These are phyloP conservation scores for Ottelia alismoides DNA, from an alignment of 106 monocot species.

Conservation along the genomic window DNA sequence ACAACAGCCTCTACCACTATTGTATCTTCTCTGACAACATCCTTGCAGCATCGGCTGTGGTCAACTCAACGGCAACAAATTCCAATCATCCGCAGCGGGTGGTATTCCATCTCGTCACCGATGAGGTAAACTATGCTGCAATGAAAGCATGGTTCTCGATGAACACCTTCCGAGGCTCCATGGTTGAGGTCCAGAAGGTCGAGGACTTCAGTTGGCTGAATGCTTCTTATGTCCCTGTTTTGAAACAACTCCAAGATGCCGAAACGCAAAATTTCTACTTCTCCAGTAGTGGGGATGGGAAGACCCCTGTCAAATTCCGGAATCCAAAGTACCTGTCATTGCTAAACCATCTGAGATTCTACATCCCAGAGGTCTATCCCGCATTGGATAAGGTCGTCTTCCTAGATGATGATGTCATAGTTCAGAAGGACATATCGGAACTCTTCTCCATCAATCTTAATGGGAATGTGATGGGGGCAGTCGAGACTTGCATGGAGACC, in stretches of 20 bases:
- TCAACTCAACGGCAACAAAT: constrained; percentile 58
- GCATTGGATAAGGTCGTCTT: constrained; percentile 55
- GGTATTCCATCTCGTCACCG: constrained; percentile 77
- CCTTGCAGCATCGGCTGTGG: constrained; percentile 55
- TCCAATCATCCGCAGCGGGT: constrained; percentile 38
- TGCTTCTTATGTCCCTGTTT: constrained; percentile 71
- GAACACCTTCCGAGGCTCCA: constrained; percentile 48
- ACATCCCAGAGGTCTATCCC: constrained; percentile 74
- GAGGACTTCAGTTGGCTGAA: constrained; percentile 80
- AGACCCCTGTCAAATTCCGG: constrained; percentile 55
- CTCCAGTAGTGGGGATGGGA: constrained; percentile 27
- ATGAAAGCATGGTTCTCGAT: constrained; percentile 75
- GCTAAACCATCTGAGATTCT: constrained; percentile 74
- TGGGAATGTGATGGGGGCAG: constrained; percentile 81
- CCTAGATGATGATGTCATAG: constrained; percentile 74
- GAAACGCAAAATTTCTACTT: constrained; percentile 70
- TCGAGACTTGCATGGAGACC: constrained; percentile 82
- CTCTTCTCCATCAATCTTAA: constrained; percentile 54
- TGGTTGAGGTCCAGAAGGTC: constrained; percentile 61
- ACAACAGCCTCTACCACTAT: constrained; percentile 52
- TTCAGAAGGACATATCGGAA: constrained; percentile 50
- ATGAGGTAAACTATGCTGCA: constrained; percentile 53
- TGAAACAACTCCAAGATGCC: constrained; percentile 67
- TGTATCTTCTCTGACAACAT: constrained; percentile 84
- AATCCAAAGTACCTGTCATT: constrained; percentile 78